Evolutionary conservation across 495 filamentous ascomycete species (phyloP), one percentile per base, ranked within the genome.

Genomic region (Podospora conica): DNA sequence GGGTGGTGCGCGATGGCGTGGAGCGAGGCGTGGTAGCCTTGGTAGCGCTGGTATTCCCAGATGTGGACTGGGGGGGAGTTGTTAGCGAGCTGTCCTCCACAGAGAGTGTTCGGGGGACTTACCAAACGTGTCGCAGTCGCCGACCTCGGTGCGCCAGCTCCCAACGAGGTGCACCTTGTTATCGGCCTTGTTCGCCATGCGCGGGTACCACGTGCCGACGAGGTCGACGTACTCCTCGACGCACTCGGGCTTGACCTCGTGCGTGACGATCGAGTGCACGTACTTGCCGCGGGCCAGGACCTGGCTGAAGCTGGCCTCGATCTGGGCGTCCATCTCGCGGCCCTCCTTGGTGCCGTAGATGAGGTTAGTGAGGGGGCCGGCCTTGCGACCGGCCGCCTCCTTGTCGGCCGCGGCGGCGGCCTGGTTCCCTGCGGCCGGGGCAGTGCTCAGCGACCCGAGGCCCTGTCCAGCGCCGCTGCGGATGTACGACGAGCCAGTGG

Each of bases 21-120:
- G 24, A 97, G 82, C 15, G 95, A 97, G 55, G 89, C 87, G 74
- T 98, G 96, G 75, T 96, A 98, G 67, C 95, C 95, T 66, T 93
- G 87, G 78, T 97, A 98, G 70, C 92, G 89, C 77, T 98, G 92
- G 78, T 98, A 98, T 79, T 98, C 95, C 95, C 95, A 98, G 76
- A 98, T 98, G 78, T 98, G 95, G 28, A 98, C 95, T 92, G 64
- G 61, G 18, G 9, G 20, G 10, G 8, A 53, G 21, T n/a, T 27
- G 18, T 58, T 0, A 60, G 27, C 40, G 9, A 23, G 28, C 0
- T n/a, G 18, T 1, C n/a, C n/a, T n/a, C n/a, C n/a, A 11, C 3
- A 54, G 55, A 2, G 22, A 59, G 12, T 21, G 48, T 9, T 4
- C 11, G 20, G 53, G n/a, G 15, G 24, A 77, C 85, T 23, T 84